Evolutionary conservation across 106 monocot genomes (phyloP), one percentile per base, ranked within the genome.

Genomic region (Cymbidium sinense): DNA sequence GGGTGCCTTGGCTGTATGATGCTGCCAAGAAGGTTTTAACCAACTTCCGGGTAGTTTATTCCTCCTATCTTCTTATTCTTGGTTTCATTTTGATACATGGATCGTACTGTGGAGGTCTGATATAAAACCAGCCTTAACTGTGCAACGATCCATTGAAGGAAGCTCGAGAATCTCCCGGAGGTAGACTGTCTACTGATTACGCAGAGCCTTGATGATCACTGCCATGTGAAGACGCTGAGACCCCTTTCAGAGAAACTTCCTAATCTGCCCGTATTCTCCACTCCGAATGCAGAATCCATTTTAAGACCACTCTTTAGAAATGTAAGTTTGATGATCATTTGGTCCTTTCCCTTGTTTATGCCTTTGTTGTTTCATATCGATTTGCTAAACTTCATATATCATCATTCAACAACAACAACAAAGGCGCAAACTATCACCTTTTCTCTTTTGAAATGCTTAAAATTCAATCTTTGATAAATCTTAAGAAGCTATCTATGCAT

Each of bases 191-290:
- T 98, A 79, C 79, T 98, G 76, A 98, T 98, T 70, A 98, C 96
- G 7, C 94, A 94, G 75, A 91, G 91, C 76, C 85, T 94, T 33
- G 96, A 98, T 52, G 96, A 94, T 75, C 96, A 94, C 75, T 98
- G 96, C 88, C 96, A 98, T 77, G 70, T 88, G 18, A 94, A 84
- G 74, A 98, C 96, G 36, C 82, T 98, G 55, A 88, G 43, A 51
- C 88, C 88, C 18, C 87, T 98, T 34, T 90, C 96, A 29, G 37
- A 87, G 50, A 87, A 55, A 80, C 69, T 70, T 35, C 94, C 94
- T 8, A 55, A 83, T 28, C 74, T 98, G 79, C 85, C 50, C 6
- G 96, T 98, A 34, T 44, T 98, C 50, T 73, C 96, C 23, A 93
- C 96, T 34, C 94, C 88, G 1, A 98, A 94, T 82, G 96, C 96